Percentiles rank a stretch among this genome's conserved stretches.
Conservation (phyloP, 2,329 filamentous ascomycete genomes). For the Paracamarosporium sp. region DNA sequence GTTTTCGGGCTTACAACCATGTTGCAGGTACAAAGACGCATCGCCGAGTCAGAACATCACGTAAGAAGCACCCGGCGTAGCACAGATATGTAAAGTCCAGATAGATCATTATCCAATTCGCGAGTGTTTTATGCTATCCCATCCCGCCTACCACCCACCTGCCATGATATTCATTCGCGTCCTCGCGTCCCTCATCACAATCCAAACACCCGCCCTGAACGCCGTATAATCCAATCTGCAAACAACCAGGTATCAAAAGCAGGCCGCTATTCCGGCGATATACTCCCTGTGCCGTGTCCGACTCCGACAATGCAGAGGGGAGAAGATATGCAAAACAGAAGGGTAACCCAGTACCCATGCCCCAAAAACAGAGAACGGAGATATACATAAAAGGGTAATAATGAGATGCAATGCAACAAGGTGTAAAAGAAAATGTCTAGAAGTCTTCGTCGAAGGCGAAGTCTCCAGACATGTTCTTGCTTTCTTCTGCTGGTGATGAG, state of each 20-base stretch:
- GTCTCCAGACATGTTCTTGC: slow-evolving; percentile 66
- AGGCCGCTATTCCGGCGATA: slow-evolving; percentile 13
- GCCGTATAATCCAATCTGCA: slow-evolving; percentile 11
- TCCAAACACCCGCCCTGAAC: slow-evolving; percentile 11
- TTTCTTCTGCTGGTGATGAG: slow-evolving; percentile 51
- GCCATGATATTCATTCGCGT: slow-evolving; percentile 12
- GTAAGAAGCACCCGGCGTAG: neutral
- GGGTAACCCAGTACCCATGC: slow-evolving; percentile 31
- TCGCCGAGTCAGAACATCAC: neutral
- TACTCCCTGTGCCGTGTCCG: slow-evolving; percentile 17
- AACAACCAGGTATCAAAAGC: slow-evolving; percentile 32
- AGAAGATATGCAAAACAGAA: slow-evolving; percentile 33
- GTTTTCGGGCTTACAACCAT: neutral
- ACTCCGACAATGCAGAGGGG: slow-evolving; percentile 41
- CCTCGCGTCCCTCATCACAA: slow-evolving; percentile 14
- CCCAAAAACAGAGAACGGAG: slow-evolving; percentile 26
- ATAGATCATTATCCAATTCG: slow-evolving; percentile 24
- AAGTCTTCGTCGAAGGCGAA: slow-evolving; percentile 98
- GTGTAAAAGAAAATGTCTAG: slow-evolving; percentile 63
- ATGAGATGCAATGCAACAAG: slow-evolving; percentile 13
- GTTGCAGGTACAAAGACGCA: neutral
- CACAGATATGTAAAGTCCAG: neutral
- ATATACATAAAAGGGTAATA: slow-evolving; percentile 31
- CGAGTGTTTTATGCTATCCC: slow-evolving; percentile 7
- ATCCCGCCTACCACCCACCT: neutral